A percentile compares a stretch with the other conserved stretches of the same genome.
Conservation (phyloP, 1,284 basidiomycete species). For the Cystobasidiaceae sp. region DNA sequence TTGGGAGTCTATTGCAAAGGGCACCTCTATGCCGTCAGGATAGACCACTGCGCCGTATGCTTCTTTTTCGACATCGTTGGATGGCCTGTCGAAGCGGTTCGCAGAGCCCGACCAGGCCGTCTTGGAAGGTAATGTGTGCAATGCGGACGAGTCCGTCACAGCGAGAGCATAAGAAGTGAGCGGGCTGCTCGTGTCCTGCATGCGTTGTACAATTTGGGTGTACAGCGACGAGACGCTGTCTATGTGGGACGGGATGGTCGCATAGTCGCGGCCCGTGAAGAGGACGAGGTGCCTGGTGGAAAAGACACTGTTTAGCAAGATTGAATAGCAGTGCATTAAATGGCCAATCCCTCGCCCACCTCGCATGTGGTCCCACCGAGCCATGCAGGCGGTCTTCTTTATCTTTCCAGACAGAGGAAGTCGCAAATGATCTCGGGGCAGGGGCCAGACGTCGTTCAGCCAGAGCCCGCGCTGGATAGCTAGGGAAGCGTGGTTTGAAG, state of each 20-base stretch:
- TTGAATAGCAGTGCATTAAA: background rate
- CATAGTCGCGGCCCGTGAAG: slow-evolving; percentile 20
- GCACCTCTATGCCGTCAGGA: slow-evolving; percentile 10
- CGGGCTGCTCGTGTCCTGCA: slow-evolving; percentile 3
- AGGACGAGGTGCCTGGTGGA: slow-evolving; percentile 19
- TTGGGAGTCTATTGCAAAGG: slow-evolving; percentile 6
- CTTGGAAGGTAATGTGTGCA: background rate
- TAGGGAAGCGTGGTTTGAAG: too few relatives aligned
- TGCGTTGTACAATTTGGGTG: slow-evolving; percentile 14
- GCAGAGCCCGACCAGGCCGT: slow-evolving; percentile 1
- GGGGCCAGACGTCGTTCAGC: too few relatives aligned
- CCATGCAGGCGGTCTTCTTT: slow-evolving; percentile 6
- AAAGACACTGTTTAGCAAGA: background rate
- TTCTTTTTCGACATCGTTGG: background rate
- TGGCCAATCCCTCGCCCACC: background rate
- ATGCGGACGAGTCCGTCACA: slow-evolving; percentile 11
- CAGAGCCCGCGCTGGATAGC: too few relatives aligned
- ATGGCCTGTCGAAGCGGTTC: slow-evolving; percentile 6
- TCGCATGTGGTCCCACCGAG: slow-evolving; percentile 10
- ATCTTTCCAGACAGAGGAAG: too few relatives aligned
- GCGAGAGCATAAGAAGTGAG: slow-evolving; percentile 10
- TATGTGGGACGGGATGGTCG: slow-evolving; percentile 36
- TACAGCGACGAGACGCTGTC: slow-evolving; percentile 33
- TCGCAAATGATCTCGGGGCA: background rate
- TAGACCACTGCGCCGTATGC: slow-evolving; percentile 26